Evolutionary conservation across 345 rosid species (phyloP), one percentile per base, ranked within the genome.

Genomic region (Erodium maritimum): DNA sequence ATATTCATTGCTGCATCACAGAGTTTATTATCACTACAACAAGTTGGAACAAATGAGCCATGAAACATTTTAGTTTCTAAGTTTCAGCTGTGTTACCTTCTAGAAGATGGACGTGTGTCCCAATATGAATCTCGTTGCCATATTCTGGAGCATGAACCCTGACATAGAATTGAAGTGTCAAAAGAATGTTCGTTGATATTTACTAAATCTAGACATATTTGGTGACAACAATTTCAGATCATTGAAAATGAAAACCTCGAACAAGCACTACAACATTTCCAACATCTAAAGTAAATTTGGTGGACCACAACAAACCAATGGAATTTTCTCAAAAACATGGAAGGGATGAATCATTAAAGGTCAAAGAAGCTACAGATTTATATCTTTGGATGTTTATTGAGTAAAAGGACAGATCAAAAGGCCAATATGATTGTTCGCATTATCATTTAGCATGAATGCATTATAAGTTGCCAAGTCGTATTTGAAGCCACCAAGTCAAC

Each of bases 51-150:
- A 29, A 29, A 29, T 29, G 5, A 29, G 37, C 37, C 9, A 29
- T 6, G 37, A 29, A 29, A 29, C 5, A 29, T 29, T 29, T 5
- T 29, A 29, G 37, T 29, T 29, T 29, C 37, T 29, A 29, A 29
- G 9, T 29, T 29, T 29, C 37, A 29, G 9, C n/a, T n/a, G n/a
- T 5, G 9, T 29, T 29, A 29, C 37, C 96, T 82, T 73, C 82
- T 71, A 58, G 96, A 75, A 61, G 94, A 86, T 23, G 96, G 95
- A 50, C 85, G 77, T 37, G 95, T 69, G 65, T 86, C 76, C 94
- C 95, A 80, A 67, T 86, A 93, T 57, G 96, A 89, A 78, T 89
- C 85, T 59, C 94, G 80, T 64, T 93, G 96, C 96, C 99, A 93
- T 73, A 89, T 89, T 61, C 95, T 75, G 52, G 99, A 93, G 71